These are phyloP conservation scores for Trichoderma endophyticum DNA, from an alignment of 2,329 filamentous ascomycete genomes.

Conservation along the genomic window DNA sequence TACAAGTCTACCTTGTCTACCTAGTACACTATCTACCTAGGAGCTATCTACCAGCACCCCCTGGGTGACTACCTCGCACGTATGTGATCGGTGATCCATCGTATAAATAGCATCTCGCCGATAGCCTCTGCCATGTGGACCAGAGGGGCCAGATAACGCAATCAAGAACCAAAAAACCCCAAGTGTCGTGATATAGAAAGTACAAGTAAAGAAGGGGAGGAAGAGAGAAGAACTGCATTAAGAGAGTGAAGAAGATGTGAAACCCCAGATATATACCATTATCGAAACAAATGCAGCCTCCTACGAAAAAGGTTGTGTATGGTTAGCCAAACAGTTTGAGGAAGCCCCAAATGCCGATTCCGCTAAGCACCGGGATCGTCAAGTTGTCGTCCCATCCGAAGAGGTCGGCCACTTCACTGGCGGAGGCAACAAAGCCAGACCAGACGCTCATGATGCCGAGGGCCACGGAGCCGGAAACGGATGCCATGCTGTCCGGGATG, in stretches of 20 bases:
- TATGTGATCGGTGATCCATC: not conserved
- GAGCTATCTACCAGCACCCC: not conserved
- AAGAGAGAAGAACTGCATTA: not conserved
- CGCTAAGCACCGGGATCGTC: conserved; percentile 90
- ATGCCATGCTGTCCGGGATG: conserved; percentile 54
- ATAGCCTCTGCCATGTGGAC: not conserved
- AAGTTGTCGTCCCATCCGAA: conserved; percentile 97
- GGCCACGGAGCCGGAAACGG: conserved; percentile 67
- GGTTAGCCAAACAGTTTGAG: conserved; percentile 74
- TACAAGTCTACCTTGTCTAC: conserved; percentile 1
- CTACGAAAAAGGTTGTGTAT: not conserved
- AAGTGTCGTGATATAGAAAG: conserved; percentile 5
- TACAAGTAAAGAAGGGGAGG: not conserved
- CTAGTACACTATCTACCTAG: not conserved
- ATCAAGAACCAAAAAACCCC: not conserved
- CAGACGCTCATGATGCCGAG: conserved; percentile 78
- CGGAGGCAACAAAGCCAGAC: conserved; percentile 83
- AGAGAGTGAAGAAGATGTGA: not conserved
- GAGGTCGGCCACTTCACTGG: conserved; percentile 85
- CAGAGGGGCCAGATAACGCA: not conserved
- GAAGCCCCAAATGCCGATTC: conserved; percentile 85
- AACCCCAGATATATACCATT: not conserved
- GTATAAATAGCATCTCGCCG: not conserved
- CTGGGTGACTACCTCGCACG: not conserved
- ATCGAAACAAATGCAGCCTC: not conserved